Evolutionary conservation across 2,329 filamentous ascomycete species (phyloP).

Genomic region (Penicillium capsulatum): DNA sequence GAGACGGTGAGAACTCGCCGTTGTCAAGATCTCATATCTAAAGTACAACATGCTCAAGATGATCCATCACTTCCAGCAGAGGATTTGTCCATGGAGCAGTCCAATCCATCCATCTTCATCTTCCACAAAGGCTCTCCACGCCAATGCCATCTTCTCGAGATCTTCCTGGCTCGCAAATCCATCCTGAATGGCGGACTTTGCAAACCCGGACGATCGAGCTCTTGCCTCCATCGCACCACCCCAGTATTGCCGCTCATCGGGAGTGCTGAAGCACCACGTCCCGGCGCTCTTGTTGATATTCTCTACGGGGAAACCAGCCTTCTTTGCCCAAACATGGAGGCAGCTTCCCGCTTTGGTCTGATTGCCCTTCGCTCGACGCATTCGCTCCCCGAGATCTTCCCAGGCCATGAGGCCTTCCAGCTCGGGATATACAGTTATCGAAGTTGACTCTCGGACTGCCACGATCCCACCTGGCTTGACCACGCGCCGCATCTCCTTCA

Average conservation of each 20-base stretch:
- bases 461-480: slow-evolving; percentile 52
- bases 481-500: slow-evolving; percentile 55
- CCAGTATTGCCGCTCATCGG: slow-evolving; percentile 34
- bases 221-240: slow-evolving; percentile 34
- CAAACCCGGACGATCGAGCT: slow-evolving; percentile 26
- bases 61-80: slow-evolving; percentile 39
- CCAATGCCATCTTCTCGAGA: slow-evolving; percentile 30
- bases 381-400: slow-evolving; percentile 18
- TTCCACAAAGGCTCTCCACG: slow-evolving; percentile 34
- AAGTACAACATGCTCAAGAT: too few species aligned
- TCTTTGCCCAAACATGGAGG: slow-evolving; percentile 35
- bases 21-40: too few species aligned
- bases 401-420: slow-evolving; percentile 26
- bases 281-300: slow-evolving; percentile 29
- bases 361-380: slow-evolving; percentile 25
- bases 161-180: slow-evolving; percentile 31
- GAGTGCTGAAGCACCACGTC: slow-evolving; percentile 35
- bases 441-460: slow-evolving; percentile 44
- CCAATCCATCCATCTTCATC: slow-evolving; percentile 38
- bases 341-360: slow-evolving; percentile 26
- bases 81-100: slow-evolving; percentile 37
- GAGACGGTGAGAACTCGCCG: too few species aligned
- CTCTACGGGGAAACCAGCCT: slow-evolving; percentile 31
- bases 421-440: slow-evolving; percentile 32
- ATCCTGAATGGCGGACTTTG: slow-evolving; percentile 26